Base-by-base conservation (phyloP, 2,329 filamentous ascomycete species). In the Colletotrichum chlorophyti region DNA sequence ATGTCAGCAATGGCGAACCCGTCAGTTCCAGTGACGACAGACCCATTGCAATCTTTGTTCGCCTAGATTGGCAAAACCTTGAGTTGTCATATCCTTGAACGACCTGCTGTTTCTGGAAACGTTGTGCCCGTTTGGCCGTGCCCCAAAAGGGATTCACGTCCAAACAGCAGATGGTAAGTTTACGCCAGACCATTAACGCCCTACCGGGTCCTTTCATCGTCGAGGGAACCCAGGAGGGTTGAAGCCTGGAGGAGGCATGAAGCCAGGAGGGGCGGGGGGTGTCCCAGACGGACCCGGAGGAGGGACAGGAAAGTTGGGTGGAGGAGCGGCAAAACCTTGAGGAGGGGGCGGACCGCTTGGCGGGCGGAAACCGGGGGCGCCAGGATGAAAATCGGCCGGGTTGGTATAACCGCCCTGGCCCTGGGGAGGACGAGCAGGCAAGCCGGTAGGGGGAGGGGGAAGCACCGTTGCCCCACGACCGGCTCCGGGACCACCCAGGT, bases 351-450 rank as follows among this genome's bases (percentile, higher is more conserved):
- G 73, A 12, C 72, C 66, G 14, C 70, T 70, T 7, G 73, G 71
- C 5, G 75, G 74, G 11, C 75, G 73, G 32, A 60, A 64, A 6
- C 53, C 49, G 1, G 55, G 55, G 14, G 50, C 37, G 24, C 75
- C 76, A 0, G 78, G 78, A 61, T 81, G 79, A 67, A 78, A 81
- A 54, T 80, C 77, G 42, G 76, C 78, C 5, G 78, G 77, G 58
- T 79, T 80, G 42, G 73, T 76, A 65, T 73, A 82, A 21, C 73
- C 75, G 21, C 64, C 72, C 27, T 79, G 79, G 47, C 75, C 75
- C 42, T 78, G 78, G 0, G 80, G 80, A 3, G 80, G 81, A 14
- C 81, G 73, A 0, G 80, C 78, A 0, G 81, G 81, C 4, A 84
- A 70, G 1, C 81, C 81, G 1, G 79, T 76, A 0, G 81, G 80